Evolutionary conservation across 2,329 filamentous ascomycete genomes (phyloP), one percentile per base, ranked within the genome.

Genomic region (Coleophoma cylindrospora): DNA sequence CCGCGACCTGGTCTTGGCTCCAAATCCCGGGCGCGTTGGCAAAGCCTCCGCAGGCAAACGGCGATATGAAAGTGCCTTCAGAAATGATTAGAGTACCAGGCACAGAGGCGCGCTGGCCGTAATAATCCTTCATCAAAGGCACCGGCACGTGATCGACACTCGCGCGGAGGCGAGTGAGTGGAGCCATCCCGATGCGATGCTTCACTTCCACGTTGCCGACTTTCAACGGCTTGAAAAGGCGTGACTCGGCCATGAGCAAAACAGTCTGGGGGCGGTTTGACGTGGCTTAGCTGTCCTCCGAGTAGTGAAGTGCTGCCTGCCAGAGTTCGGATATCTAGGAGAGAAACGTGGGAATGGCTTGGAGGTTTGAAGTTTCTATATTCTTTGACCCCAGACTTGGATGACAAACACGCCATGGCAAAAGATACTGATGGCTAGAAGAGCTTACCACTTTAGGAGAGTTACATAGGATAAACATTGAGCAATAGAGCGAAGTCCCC

Each of bases 11-110:
- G 11, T 70, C 73, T 0, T 74, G 64, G 21, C 61, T 76, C 61
- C 72, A 83, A 57, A 84, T 79, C 17, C 81, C 83, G 0, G 84
- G 81, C 2, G 75, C 70, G 55, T 80, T 74, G 43, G 65, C 64
- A 54, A 72, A 75, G 40, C 75, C 72, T 43, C 74, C 74, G 27
- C 27, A 27, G 37, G 67, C 72, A 55, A 70, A 68, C 6, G 67
- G 57, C 2, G 76, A 73, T 59, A 83, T 75, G 34, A 75, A 68
- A 6, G 78, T 79, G 0, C 72, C 80, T 15, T 57, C 55, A 10
- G 49, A 49, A 56, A 85, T 74, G 43, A 85, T 63, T 2, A 86
- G 65, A 1, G 76, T 79, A 27, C 77, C 77, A 3, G 75, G 74
- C 11, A 67, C 66, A 13, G 68, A 71, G 38, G 71, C 73, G 13